Evolutionary conservation across 1,139 yeast genomes (phyloP).

Genomic region (Lodderomyces pseudojiufengensis): DNA sequence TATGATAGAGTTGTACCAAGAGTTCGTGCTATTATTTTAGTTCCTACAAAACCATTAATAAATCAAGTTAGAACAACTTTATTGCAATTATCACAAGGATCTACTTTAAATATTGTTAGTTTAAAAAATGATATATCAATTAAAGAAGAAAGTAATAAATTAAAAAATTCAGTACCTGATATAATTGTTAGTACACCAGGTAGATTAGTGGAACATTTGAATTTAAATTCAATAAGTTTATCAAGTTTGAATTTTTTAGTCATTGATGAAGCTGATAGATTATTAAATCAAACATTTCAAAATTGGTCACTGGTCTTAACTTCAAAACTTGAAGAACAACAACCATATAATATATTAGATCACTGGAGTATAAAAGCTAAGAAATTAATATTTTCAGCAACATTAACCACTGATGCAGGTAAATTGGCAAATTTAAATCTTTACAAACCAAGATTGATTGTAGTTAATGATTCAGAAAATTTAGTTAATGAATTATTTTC

Average conservation of each 20-base stretch:
- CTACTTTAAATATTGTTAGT: conserved; percentile 57
- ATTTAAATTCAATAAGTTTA: conserved; percentile 36
- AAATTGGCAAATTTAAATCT: conserved; percentile 70
- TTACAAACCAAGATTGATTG: conserved; percentile 63
- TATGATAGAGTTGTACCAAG: conserved; percentile 64
- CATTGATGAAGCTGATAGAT: conserved; percentile 92
- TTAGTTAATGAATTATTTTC: conserved; percentile 51
- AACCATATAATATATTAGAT: conserved; percentile 22
- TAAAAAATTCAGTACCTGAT: conserved; percentile 59
- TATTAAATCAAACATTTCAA: conserved; percentile 87
- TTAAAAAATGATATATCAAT: conserved; percentile 60
- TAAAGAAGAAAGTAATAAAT: conserved; percentile 57
- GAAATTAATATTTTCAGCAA: conserved; percentile 86
- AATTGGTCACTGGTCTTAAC: conserved; percentile 84
- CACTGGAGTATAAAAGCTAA: conserved; percentile 31
- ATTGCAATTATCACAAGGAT: conserved; percentile 58
- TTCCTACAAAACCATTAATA: conserved; percentile 88
- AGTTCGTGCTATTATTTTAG: conserved; percentile 70
- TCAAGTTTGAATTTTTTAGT: conserved; percentile 63
- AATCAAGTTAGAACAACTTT: conserved; percentile 75
- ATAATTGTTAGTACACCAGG: conserved; percentile 88
- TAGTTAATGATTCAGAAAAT: conserved; percentile 57
- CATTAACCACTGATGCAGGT: conserved; percentile 90
- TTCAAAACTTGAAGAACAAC: conserved; percentile 36
- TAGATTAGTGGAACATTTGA: conserved; percentile 83